Evolutionary conservation across 2,329 filamentous ascomycete species (phyloP).

Genomic region (Cladobotryum protrusum): DNA sequence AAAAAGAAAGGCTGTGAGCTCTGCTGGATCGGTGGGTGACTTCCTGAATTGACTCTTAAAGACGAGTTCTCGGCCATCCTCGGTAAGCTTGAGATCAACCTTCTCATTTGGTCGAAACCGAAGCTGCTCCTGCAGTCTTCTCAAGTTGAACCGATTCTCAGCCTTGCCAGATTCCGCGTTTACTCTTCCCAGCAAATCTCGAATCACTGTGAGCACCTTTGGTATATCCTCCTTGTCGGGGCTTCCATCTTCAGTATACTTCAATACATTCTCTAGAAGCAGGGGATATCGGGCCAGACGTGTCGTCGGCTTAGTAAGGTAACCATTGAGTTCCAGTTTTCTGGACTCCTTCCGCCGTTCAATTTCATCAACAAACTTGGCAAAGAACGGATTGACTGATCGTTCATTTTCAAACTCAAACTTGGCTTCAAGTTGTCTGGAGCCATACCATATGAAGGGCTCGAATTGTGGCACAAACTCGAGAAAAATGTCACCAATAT

Average conservation of each 20-base stretch:
- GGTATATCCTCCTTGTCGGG: constrained; percentile 90
- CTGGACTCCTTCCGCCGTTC: constrained; percentile 93
- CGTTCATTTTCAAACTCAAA: constrained; percentile 98
- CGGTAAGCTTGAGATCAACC: constrained; percentile 89
- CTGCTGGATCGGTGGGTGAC: constrained; percentile 75
- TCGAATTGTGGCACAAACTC: constrained; percentile 89
- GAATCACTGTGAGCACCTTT: constrained; percentile 79
- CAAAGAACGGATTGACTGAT: constrained; percentile 74
- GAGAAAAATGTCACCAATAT: constrained; percentile 89
- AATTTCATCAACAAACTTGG: constrained; percentile 91
- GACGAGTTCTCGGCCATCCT: constrained; percentile 85
- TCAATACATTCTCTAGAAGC: constrained; percentile 82
- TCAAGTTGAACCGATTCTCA: constrained; percentile 94
- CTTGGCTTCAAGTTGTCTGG: constrained; percentile 92
- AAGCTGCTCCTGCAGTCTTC: constrained; percentile 84
- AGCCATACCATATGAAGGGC: constrained; percentile 93
- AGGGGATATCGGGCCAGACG: constrained; percentile 90
- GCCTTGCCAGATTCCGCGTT: constrained; percentile 95
- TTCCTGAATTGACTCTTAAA: constrained; percentile 96
- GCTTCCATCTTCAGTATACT: constrained; percentile 83
- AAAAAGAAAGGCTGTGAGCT: constrained; percentile 92
- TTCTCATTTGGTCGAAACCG: constrained; percentile 86
- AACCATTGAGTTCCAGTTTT: constrained; percentile 94
- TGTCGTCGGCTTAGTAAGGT: constrained; percentile 95
- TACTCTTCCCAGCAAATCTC: constrained; percentile 78